Percentiles rank a stretch among this genome's conserved stretches.
phyloP scores from a whole-genome alignment of 768 basidiomycete genomes.

The Rhizopogon rudus region DNA sequence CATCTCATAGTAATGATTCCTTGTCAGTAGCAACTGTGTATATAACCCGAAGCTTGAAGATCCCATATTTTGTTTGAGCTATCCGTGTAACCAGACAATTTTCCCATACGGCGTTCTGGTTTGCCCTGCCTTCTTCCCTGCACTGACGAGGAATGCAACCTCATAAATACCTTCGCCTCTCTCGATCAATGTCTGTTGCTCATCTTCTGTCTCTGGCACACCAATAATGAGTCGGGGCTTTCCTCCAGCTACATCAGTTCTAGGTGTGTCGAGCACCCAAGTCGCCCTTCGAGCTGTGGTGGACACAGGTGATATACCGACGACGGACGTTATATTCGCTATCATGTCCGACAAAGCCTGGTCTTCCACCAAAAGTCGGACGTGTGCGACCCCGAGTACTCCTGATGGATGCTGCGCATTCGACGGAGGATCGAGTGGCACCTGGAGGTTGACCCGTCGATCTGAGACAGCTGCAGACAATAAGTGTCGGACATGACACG shows the following conservation, averaged over 20 bases:
- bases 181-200: conserved; percentile 25
- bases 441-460: conserved; percentile 27
- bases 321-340: conserved; percentile 41
- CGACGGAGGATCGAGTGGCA: conserved; percentile 41
- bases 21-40: too few relatives aligned
- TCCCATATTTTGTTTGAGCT: neutral
- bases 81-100: conserved; percentile 34
- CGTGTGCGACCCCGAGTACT: conserved; percentile 43
- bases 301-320: conserved; percentile 36
- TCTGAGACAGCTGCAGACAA: neutral
- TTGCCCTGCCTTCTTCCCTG: conserved; percentile 23
- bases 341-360: conserved; percentile 26
- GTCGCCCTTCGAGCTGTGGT: conserved; percentile 18
- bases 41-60: neutral
- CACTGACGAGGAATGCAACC: conserved; percentile 42
- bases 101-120: conserved; percentile 45
- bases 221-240: conserved; percentile 31
- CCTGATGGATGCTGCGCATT: conserved; percentile 48
- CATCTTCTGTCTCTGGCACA: conserved; percentile 30
- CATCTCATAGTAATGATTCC: too few relatives aligned
- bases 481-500: conserved; percentile 12
- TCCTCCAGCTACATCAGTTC: conserved; percentile 7
- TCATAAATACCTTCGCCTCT: conserved; percentile 43
- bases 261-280: conserved; percentile 42
- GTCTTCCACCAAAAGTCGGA: conserved; percentile 37